phyloP scores from a whole-genome alignment of 345 rosid genomes.

The Cardiospermum halicacabum region DNA sequence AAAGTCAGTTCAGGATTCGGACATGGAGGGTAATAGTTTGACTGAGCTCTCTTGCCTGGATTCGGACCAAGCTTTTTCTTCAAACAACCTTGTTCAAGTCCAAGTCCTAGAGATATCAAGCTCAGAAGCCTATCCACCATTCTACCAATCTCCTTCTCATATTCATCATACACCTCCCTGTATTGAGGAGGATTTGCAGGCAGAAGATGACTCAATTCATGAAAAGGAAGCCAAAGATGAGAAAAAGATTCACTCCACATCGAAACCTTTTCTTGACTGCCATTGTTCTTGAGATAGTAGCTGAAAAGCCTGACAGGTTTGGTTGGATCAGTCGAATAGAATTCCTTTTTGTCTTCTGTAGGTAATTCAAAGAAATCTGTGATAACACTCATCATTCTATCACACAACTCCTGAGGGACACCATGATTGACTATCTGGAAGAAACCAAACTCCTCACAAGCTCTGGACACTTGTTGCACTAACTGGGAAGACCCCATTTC shows the following conservation, averaged over 20 bases:
- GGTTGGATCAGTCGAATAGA: conserved; percentile 7
- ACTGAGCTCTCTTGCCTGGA: conserved; percentile 2
- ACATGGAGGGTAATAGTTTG: conserved; percentile 23
- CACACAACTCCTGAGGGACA: conserved; percentile 11
- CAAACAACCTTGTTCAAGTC: conserved; percentile 5
- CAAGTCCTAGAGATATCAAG: conserved; percentile 24
- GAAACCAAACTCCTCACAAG: conserved; percentile 24
- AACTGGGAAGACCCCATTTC: not conserved
- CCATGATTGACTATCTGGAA: conserved; percentile 19
- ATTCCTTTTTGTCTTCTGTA: conserved; percentile 5
- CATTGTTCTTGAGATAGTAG: conserved; percentile 1
- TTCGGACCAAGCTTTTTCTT: conserved; percentile 9
- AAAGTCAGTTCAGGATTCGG: conserved; percentile 25
- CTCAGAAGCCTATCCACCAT: conserved; percentile 16
- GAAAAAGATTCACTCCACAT: conserved; percentile 23
- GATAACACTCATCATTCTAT: conserved; percentile 5
- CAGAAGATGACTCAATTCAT: conserved; percentile 15
- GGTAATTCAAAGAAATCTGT: conserved; percentile 20
- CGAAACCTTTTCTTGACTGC: conserved; percentile 6
- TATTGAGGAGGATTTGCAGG: conserved; percentile 18
- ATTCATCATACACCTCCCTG: conserved; percentile 18
- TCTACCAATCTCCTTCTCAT: conserved; percentile 18
- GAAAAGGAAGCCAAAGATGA: conserved; percentile 10
- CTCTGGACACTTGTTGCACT: conserved; percentile 10
- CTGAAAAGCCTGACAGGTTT: conserved; percentile 13